Evolutionary conservation across 2,329 filamentous ascomycete species (phyloP).

Genomic region (Fusarium avenaceum): DNA sequence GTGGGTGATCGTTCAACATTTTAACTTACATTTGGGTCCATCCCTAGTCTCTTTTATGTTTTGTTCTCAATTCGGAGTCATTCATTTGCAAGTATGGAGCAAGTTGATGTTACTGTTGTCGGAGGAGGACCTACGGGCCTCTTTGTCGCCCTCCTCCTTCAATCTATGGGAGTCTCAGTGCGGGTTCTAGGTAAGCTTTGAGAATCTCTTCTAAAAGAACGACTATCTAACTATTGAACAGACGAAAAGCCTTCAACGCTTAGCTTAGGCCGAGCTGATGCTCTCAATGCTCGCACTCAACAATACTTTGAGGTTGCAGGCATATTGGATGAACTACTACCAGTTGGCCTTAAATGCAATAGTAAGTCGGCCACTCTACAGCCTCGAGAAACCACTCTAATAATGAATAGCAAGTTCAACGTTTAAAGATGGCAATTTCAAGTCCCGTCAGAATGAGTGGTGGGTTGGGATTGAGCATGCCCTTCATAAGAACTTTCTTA

Average conservation of each 20-base stretch:
- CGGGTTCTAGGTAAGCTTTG: slow-evolving; percentile 53
- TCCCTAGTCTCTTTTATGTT: not conserved
- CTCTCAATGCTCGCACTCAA: slow-evolving; percentile 63
- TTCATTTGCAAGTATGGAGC: slow-evolving; percentile 4
- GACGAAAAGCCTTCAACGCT: slow-evolving; percentile 57
- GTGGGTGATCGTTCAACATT: too few relatives aligned
- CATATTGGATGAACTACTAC: slow-evolving; percentile 58
- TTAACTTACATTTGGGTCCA: too few relatives aligned
- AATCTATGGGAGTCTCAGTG: slow-evolving; percentile 58
- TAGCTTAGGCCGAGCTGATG: slow-evolving; percentile 61
- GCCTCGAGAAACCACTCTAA: rapidly evolving
- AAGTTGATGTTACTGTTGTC: slow-evolving; percentile 15
- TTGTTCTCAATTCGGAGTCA: not conserved
- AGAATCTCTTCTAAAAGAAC: rapidly evolving
- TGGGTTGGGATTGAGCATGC: slow-evolving; percentile 62
- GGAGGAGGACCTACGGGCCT: slow-evolving; percentile 62
- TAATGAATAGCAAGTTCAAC: slow-evolving; percentile 59
- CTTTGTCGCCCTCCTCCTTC: slow-evolving; percentile 59
- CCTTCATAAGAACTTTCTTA: slow-evolving; percentile 63
- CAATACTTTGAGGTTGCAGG: slow-evolving; percentile 62
- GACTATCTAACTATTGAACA: slow-evolving; percentile 30
- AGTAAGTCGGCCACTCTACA: slow-evolving; percentile 51
- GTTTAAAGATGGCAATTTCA: slow-evolving; percentile 61
- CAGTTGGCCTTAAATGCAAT: slow-evolving; percentile 62
- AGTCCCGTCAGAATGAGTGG: slow-evolving; percentile 62